Evolutionary conservation across 257 asterid genomes (phyloP).

Genomic region (Solanum medicagineum): DNA sequence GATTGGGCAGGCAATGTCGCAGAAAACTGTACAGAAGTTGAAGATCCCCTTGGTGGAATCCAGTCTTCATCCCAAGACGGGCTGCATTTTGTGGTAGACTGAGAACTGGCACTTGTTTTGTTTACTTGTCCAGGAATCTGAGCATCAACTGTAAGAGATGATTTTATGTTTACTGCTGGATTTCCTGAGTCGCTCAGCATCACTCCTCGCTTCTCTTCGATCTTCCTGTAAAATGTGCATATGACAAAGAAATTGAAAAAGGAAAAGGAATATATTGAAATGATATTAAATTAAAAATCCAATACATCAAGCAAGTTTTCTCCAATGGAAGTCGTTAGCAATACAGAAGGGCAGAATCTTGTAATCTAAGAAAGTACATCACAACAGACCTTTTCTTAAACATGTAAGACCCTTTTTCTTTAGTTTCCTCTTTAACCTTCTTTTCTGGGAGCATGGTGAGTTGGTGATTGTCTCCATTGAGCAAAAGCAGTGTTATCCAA

Average conservation of each 20-base stretch:
- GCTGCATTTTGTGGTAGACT: constrained; percentile 40
- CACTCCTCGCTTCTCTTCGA: constrained; percentile 97
- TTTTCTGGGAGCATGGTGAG: not conserved
- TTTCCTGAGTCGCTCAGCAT: constrained; percentile 55
- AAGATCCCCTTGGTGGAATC: constrained; percentile 54
- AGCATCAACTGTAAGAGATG: constrained; percentile 26
- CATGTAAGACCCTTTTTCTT: not conserved
- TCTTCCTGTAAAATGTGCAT: constrained; percentile 41
- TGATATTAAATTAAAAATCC: not conserved
- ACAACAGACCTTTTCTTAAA: not conserved
- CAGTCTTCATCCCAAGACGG: constrained; percentile 97
- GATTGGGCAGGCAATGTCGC: constrained; percentile 33
- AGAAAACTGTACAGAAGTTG: constrained; percentile 28
- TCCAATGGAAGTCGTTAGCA: not conserved
- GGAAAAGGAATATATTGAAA: not conserved
- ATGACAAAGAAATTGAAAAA: not conserved
- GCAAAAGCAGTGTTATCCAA: not conserved
- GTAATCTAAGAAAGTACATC: not conserved
- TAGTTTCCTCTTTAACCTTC: not conserved
- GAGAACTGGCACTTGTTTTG: constrained; percentile 23
- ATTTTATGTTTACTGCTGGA: constrained; percentile 40
- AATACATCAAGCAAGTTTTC: not conserved
- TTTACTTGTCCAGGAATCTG: constrained; percentile 39
- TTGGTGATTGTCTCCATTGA: not conserved
- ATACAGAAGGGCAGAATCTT: not conserved